A percentile compares a stretch with the other conserved stretches of the same genome.
Evolutionary conservation across 2,329 filamentous ascomycete genomes (phyloP).

Genomic region (Emmonsiellopsis sp.): DNA sequence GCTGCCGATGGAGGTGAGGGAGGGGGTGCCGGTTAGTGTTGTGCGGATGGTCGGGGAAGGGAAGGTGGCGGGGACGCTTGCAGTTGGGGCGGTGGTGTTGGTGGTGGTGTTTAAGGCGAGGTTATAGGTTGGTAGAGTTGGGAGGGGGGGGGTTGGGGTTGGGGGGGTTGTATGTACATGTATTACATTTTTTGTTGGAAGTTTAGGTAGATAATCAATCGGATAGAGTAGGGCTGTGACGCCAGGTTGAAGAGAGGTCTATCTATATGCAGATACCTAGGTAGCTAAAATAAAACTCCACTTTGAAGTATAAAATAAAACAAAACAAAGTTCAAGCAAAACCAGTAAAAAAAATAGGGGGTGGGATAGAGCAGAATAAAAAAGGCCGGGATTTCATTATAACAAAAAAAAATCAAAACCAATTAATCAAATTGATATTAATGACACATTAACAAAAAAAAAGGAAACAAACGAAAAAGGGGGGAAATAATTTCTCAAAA

Average conservation of each 20-base stretch:
- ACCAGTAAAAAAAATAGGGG: background rate
- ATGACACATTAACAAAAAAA: constrained; percentile 1
- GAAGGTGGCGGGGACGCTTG: background rate
- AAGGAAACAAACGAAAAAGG: background rate
- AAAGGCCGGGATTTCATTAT: no score
- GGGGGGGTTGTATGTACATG: background rate
- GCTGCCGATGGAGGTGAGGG: background rate
- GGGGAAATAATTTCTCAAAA: no score
- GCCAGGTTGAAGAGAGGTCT: no score
- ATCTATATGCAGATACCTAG: no score
- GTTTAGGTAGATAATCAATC: no score
- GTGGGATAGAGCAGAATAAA: background rate
- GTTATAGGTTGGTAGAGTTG: background rate
- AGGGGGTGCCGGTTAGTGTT: background rate
- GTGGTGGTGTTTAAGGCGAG: background rate
- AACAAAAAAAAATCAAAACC: background rate
- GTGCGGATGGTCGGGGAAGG: background rate
- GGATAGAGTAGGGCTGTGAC: no score
- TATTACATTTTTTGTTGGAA: no score
- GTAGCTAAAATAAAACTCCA: no score
- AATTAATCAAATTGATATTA: constrained; percentile 4
- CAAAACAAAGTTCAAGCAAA: no score
- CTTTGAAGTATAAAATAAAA: no score
- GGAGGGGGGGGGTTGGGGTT: background rate
- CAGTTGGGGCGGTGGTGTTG: background rate